Conservation (phyloP, 2,329 filamentous ascomycete genomes). For the Trichoderma breve region DNA sequence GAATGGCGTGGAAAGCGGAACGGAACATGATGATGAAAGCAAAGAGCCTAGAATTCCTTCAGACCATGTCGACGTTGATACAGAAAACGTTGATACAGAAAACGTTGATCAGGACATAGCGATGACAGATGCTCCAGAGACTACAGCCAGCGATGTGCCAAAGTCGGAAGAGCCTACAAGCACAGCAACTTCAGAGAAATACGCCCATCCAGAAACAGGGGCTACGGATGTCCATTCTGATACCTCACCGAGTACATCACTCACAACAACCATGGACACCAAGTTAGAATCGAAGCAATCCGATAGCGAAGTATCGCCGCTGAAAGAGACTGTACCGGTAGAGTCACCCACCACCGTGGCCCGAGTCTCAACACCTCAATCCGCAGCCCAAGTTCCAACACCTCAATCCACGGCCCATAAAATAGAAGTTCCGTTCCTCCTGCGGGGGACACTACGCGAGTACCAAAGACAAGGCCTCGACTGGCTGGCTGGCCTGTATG, state of each 20-base stretch:
- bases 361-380: constrained; percentile 32
- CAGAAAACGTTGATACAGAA: neutral
- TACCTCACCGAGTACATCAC: constrained; percentile 27
- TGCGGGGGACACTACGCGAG: constrained; percentile 85
- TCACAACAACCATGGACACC: constrained; percentile 34
- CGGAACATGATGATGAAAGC: neutral
- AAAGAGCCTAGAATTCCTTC: neutral
- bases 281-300: constrained; percentile 43
- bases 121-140: neutral
- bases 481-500: constrained; percentile 92
- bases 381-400: constrained; percentile 27
- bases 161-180: constrained; percentile 1
- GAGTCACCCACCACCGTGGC: constrained; percentile 35
- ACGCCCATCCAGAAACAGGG: constrained; percentile 43
- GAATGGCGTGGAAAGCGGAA: neutral
- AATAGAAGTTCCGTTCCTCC: constrained; percentile 74
- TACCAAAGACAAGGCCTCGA: constrained; percentile 97
- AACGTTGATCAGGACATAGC: constrained; percentile 15
- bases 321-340: constrained; percentile 25
- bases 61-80: neutral
- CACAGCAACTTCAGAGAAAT: constrained; percentile 25
- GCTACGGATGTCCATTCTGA: constrained; percentile 43
- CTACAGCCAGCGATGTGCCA: neutral
- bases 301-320: neutral
- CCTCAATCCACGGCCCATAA: constrained; percentile 43